Percentiles rank a stretch among this genome's conserved stretches.
Evolutionary conservation across 2,329 filamentous ascomycete genomes (phyloP).

Genomic region (Penicillium thymicola): DNA sequence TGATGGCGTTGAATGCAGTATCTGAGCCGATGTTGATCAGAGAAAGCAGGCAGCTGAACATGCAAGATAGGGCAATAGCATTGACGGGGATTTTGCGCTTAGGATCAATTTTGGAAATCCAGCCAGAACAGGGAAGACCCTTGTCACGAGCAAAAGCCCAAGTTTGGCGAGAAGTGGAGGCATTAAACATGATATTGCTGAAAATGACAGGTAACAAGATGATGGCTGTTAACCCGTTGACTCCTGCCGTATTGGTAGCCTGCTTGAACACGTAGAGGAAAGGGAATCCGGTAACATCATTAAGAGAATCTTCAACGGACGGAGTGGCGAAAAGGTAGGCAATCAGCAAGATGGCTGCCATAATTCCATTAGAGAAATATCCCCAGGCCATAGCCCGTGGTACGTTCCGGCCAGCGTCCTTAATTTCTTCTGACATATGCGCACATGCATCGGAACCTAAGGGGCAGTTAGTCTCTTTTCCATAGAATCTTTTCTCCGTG

Average conservation of each 20-base stretch:
- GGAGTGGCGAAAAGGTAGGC: slow-evolving; percentile 42
- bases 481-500: neutral
- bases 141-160: slow-evolving; percentile 46
- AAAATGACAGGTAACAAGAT: slow-evolving; percentile 40
- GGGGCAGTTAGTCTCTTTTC: slow-evolving; percentile 1
- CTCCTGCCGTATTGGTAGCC: slow-evolving; percentile 20
- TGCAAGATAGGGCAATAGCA: slow-evolving; percentile 33
- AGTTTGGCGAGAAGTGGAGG: slow-evolving; percentile 39
- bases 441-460: slow-evolving; percentile 27
- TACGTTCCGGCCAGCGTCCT: slow-evolving; percentile 44
- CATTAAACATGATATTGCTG: slow-evolving; percentile 40
- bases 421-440: slow-evolving; percentile 48
- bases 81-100: slow-evolving; percentile 44
- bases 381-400: slow-evolving; percentile 45
- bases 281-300: slow-evolving; percentile 44
- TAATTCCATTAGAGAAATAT: slow-evolving; percentile 44
- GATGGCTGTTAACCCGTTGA: slow-evolving; percentile 37
- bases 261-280: slow-evolving; percentile 48
- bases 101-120: slow-evolving; percentile 38
- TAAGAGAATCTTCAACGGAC: slow-evolving; percentile 33
- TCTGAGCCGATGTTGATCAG: slow-evolving; percentile 53
- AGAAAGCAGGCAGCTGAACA: slow-evolving; percentile 38
- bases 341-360: slow-evolving; percentile 44
- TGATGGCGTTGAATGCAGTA: slow-evolving; percentile 52
- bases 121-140: slow-evolving; percentile 43